A percentile compares a stretch with the other conserved stretches of the same genome.
These are phyloP conservation scores for Geotrichum klebahnii DNA, from an alignment of 1,139 yeast genomes.

Conservation along the genomic window DNA sequence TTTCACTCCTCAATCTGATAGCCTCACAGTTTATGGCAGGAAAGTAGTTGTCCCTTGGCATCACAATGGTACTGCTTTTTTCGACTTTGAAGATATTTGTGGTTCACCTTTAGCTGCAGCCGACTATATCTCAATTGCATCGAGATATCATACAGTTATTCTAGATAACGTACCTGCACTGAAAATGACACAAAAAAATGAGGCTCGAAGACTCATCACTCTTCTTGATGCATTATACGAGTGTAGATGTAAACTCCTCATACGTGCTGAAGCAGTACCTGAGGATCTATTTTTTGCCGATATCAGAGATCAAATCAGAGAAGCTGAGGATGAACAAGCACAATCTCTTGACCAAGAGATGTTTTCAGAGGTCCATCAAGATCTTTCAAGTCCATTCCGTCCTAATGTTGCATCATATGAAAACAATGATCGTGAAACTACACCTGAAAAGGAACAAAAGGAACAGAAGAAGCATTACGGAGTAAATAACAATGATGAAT, in stretches of 20 bases:
- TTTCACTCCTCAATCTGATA: slow-evolving; percentile 29
- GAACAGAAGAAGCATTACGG: neutral
- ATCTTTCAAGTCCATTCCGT: slow-evolving; percentile 58
- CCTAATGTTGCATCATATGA: slow-evolving; percentile 66
- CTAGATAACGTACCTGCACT: slow-evolving; percentile 61
- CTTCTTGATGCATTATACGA: slow-evolving; percentile 67
- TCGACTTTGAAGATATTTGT: slow-evolving; percentile 56
- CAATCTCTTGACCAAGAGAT: slow-evolving; percentile 58
- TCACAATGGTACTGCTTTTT: slow-evolving; percentile 45
- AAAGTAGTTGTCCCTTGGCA: slow-evolving; percentile 48
- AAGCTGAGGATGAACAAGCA: slow-evolving; percentile 25
- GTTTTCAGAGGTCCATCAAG: slow-evolving; percentile 62
- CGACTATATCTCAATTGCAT: slow-evolving; percentile 65
- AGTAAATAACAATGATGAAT: slow-evolving; percentile 17
- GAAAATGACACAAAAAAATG: slow-evolving; percentile 57
- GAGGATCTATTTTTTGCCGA: slow-evolving; percentile 58
- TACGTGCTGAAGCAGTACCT: slow-evolving; percentile 50
- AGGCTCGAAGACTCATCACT: slow-evolving; percentile 64
- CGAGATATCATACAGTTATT: slow-evolving; percentile 53
- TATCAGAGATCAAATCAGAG: slow-evolving; percentile 28
- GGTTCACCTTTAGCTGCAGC: slow-evolving; percentile 58
- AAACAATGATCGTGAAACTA: slow-evolving; percentile 42
- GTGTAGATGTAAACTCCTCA: slow-evolving; percentile 54
- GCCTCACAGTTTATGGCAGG: slow-evolving; percentile 55
- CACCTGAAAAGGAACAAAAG: slow-evolving; percentile 18